Evolutionary conservation across 352 stramenopile species (phyloP).

Genomic region (Phytophthora colocasiae): DNA sequence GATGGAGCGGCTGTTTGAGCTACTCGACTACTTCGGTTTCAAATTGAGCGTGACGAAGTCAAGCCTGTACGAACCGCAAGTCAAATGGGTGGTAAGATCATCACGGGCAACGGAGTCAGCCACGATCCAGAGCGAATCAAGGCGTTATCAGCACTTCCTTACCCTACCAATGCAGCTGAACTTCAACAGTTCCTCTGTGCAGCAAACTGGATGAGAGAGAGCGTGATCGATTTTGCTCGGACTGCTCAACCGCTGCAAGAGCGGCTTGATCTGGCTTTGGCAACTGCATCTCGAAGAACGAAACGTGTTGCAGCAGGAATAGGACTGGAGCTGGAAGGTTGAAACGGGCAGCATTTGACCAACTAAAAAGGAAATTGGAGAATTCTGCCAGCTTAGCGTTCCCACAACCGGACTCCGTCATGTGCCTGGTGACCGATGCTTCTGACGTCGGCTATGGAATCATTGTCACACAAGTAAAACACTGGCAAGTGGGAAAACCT

Average conservation of each 20-base stretch:
- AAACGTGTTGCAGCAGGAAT: neutral
- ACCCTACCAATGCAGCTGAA: constrained; percentile 9
- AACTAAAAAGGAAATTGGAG: neutral
- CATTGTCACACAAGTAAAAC: neutral
- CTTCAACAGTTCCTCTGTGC: neutral
- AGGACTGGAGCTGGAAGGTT: neutral
- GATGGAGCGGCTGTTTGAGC: too few relatives aligned
- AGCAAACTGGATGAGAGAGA: constrained; percentile 26
- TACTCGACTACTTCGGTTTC: constrained; percentile 21
- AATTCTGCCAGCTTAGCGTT: neutral
- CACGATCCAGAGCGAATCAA: constrained; percentile 8
- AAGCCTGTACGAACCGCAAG: constrained; percentile 21
- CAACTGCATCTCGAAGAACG: neutral
- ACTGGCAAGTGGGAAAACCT: constrained; percentile 3
- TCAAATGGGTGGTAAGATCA: constrained; percentile 30
- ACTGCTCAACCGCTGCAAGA: constrained; percentile 3
- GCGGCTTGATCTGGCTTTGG: neutral
- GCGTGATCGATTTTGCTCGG: constrained; percentile 5
- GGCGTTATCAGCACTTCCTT: neutral
- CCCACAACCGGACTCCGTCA: neutral
- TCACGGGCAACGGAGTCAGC: constrained; percentile 1
- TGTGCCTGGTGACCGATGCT: neutral
- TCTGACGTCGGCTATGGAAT: neutral
- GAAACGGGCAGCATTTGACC: neutral
- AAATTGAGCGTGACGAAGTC: constrained; percentile 36